Percentiles rank a stretch among this genome's conserved stretches.
These are phyloP conservation scores for Populus simonii DNA, from an alignment of 345 rosid genomes.

Conservation along the genomic window DNA sequence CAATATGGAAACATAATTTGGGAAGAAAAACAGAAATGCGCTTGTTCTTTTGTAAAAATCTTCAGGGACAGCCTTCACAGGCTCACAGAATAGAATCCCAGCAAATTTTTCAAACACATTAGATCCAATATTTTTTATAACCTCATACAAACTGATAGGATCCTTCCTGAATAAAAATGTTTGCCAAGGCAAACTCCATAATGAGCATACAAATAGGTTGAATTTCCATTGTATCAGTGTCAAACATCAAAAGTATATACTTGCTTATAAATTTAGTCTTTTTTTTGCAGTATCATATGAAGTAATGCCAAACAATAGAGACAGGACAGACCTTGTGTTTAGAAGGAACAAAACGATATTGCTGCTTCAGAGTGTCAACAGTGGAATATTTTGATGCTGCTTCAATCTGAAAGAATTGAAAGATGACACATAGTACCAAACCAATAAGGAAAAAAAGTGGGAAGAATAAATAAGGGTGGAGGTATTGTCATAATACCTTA, in stretches of 20 bases:
- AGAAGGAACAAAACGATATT: slow-evolving; percentile 68
- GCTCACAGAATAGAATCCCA: neutral
- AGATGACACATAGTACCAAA: slow-evolving; percentile 7
- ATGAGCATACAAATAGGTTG: no score
- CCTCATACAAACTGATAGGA: no score
- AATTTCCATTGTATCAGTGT: no score
- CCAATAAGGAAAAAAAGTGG: slow-evolving; percentile 1
- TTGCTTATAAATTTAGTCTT: neutral
- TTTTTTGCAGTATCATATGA: neutral
- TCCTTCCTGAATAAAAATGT: no score
- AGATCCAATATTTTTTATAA: no score
- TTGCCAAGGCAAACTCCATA: no score
- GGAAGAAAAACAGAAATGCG: neutral
- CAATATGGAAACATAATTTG: neutral
- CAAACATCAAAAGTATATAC: neutral
- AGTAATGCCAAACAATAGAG: slow-evolving; percentile 4
- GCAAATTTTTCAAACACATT: neutral
- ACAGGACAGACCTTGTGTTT: slow-evolving; percentile 66
- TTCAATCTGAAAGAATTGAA: slow-evolving; percentile 59
- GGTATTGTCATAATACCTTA: slow-evolving; percentile 48
- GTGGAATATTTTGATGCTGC: slow-evolving; percentile 92
- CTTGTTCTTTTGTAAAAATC: neutral
- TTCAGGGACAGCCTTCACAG: neutral
- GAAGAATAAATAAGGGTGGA: neutral
- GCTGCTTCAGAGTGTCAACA: slow-evolving; percentile 87